A percentile compares a stretch with the other conserved stretches of the same genome.
Conservation (phyloP, 75 land plant species). For the Sequoia sempervirens region DNA sequence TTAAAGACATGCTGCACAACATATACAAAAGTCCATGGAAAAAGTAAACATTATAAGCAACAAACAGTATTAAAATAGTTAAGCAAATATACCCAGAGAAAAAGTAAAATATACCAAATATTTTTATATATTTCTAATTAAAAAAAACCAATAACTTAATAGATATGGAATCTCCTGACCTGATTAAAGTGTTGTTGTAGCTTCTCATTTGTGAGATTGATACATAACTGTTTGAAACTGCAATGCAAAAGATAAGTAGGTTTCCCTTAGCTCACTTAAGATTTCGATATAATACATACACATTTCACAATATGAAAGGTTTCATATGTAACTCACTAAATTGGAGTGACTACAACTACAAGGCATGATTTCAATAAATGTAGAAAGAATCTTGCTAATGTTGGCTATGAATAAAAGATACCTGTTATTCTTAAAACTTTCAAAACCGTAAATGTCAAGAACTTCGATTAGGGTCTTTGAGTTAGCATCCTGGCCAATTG, state of each 20-base stretch:
- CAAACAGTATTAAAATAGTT: not conserved
- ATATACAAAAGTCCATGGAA: not conserved
- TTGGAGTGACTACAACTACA: not conserved
- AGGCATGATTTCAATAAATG: not conserved
- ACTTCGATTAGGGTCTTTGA: slow-evolving; percentile 87
- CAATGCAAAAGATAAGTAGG: not conserved
- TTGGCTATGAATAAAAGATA: slow-evolving; percentile 10
- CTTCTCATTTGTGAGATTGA: slow-evolving; percentile 96
- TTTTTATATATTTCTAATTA: not conserved
- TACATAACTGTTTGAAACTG: slow-evolving; percentile 98
- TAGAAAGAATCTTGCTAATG: not conserved
- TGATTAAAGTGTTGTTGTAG: slow-evolving; percentile 99
- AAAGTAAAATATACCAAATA: not conserved
- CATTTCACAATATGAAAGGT: not conserved
- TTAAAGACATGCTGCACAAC: slow-evolving; percentile 90
- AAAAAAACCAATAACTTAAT: not conserved
- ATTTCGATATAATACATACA: not conserved
- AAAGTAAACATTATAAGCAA: not conserved
- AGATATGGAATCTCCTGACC: slow-evolving; percentile 28
- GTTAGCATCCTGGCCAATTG: slow-evolving; percentile 94
- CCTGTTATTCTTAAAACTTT: slow-evolving; percentile 99
- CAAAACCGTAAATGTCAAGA: slow-evolving; percentile 98
- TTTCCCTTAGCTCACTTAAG: not conserved
- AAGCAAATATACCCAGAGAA: not conserved
- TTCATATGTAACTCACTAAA: not conserved